These are phyloP conservation scores for Rhynchosporium graminicola DNA, from an alignment of 2,329 filamentous ascomycete species.

Conservation along the genomic window DNA sequence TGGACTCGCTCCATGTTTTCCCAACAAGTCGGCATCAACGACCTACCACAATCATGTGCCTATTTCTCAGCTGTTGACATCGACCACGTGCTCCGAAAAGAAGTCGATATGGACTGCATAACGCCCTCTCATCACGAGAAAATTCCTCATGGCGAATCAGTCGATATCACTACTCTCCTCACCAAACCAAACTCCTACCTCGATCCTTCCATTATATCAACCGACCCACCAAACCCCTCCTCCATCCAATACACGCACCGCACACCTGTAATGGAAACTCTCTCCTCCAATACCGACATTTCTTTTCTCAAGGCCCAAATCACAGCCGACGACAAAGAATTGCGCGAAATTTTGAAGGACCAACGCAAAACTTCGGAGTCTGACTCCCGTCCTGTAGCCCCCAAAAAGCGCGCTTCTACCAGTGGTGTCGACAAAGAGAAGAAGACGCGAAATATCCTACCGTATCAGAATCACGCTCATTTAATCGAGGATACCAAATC, in stretches of 20 bases:
- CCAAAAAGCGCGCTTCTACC: conserved; percentile 22
- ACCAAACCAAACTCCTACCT: conserved; percentile 67
- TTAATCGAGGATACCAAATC: conserved; percentile 34
- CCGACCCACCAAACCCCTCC: conserved; percentile 57
- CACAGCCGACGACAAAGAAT: conserved; percentile 68
- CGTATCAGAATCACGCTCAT: conserved; percentile 33
- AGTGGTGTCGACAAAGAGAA: not conserved
- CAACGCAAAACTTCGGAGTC: conserved; percentile 29
- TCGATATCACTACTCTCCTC: conserved; percentile 81
- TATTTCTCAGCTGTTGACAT: conserved; percentile 97
- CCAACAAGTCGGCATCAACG: conserved; percentile 93
- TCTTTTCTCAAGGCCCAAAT: conserved; percentile 85
- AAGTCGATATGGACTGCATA: conserved; percentile 96
- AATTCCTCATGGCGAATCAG: conserved; percentile 81
- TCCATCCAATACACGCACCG: conserved; percentile 69
- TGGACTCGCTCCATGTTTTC: conserved; percentile 98
- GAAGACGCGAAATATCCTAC: conserved; percentile 28
- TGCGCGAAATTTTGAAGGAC: conserved; percentile 70
- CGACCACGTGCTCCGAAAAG: conserved; percentile 92
- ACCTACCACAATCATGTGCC: conserved; percentile 89
- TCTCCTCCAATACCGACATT: conserved; percentile 52
- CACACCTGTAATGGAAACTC: conserved; percentile 74
- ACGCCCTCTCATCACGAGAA: conserved; percentile 80
- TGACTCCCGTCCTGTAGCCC: conserved; percentile 12
- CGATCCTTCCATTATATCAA: conserved; percentile 63